Percentiles rank a stretch among this genome's conserved stretches.
These are phyloP conservation scores for Saccharomyces hybrid DNA, from an alignment of 1,139 yeast species.

Conservation along the genomic window DNA sequence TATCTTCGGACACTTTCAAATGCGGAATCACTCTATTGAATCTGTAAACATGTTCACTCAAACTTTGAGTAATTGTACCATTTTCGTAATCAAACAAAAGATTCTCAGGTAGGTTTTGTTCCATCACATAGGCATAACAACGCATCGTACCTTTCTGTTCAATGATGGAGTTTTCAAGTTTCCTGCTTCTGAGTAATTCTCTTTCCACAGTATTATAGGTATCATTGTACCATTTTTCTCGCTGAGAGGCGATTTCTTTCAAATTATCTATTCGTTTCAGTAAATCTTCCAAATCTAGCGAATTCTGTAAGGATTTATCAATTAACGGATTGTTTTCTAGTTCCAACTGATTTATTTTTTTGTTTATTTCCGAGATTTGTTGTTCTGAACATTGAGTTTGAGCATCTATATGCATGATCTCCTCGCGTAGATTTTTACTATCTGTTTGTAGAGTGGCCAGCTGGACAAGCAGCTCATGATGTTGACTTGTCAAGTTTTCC, in stretches of 20 bases:
- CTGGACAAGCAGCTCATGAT: constrained; percentile 9
- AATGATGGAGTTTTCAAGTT: constrained; percentile 48
- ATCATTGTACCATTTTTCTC: constrained; percentile 20
- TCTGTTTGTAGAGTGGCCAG: constrained; percentile 4
- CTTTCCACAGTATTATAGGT: constrained; percentile 27
- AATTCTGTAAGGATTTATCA: background rate
- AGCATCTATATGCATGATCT: constrained; percentile 8
- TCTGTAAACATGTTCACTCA: constrained; percentile 5
- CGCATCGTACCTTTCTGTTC: constrained; percentile 37
- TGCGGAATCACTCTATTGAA: constrained; percentile 4
- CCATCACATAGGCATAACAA: constrained; percentile 21
- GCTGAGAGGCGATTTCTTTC: constrained; percentile 14
- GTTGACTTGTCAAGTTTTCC: constrained; percentile 10
- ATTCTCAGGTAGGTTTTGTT: constrained; percentile 4
- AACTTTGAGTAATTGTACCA: constrained; percentile 2
- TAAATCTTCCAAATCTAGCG: constrained; percentile 4
- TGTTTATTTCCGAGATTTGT: constrained; percentile 8
- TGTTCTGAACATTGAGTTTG: constrained; percentile 8
- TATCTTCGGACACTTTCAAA: constrained; percentile 10
- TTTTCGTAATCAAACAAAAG: constrained; percentile 16
- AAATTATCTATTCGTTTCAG: constrained; percentile 9
- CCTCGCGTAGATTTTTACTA: constrained; percentile 6
- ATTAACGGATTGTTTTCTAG: constrained; percentile 8
- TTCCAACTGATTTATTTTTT: constrained; percentile 10
- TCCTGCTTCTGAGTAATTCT: constrained; percentile 34